Percentiles rank a stretch among this genome's conserved stretches.
Evolutionary conservation across 1,284 basidiomycete genomes (phyloP).

Genomic region (Schizophyllum commune): DNA sequence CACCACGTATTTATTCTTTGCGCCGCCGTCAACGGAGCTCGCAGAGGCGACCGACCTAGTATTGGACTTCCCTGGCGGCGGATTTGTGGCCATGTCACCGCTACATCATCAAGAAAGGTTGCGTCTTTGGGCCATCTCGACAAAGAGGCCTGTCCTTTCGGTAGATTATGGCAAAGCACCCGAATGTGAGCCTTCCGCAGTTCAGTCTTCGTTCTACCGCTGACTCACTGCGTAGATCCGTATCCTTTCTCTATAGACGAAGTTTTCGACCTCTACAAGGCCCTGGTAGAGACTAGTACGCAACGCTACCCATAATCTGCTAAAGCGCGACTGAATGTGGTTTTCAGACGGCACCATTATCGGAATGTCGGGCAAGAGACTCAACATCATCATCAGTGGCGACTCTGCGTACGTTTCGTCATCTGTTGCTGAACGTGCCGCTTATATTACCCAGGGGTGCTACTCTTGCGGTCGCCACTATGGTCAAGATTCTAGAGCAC

Average conservation of each 20-base stretch:
- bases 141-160: constrained; percentile 75
- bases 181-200: constrained; percentile 56
- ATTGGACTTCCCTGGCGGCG: constrained; percentile 91
- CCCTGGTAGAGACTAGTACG: constrained; percentile 66
- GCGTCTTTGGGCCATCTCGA: constrained; percentile 76
- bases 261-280: constrained; percentile 83
- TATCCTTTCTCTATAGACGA: constrained; percentile 96
- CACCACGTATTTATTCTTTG: constrained; percentile 80
- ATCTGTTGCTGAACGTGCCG: constrained; percentile 34
- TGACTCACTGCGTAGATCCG: constrained; percentile 52
- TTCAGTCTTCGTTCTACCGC: neutral
- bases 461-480: constrained; percentile 74
- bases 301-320: neutral
- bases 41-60: constrained; percentile 71
- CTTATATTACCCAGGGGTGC: constrained; percentile 41
- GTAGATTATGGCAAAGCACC: constrained; percentile 97
- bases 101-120: constrained; percentile 96
- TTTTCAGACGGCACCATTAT: constrained; percentile 58
- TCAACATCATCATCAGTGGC: constrained; percentile 75
- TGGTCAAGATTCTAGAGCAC: constrained; percentile 78
- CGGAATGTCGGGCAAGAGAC: constrained; percentile 75
- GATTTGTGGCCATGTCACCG: constrained; percentile 93
- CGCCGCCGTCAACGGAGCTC: constrained; percentile 63
- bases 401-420: constrained; percentile 65
- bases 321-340: neutral